phyloP scores from a whole-genome alignment of 192 early-diverging fungal genomes.

The Kappamyces sp. region DNA sequence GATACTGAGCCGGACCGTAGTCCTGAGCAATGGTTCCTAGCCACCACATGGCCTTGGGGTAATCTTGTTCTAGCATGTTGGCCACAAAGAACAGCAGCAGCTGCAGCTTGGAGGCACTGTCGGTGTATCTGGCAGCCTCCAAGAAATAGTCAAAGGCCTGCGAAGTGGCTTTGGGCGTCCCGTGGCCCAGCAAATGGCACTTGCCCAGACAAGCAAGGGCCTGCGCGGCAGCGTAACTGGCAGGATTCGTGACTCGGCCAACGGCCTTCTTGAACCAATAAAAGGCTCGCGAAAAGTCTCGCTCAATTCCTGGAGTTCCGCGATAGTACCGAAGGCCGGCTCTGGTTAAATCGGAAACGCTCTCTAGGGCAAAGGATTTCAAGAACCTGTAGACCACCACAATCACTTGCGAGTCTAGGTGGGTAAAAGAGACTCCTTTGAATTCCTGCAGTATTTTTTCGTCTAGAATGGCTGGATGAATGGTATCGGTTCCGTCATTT shows the following conservation, averaged over 20 bases:
- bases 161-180: background rate
- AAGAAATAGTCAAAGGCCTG: background rate
- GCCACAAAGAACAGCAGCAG: background rate
- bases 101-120: background rate
- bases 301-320: background rate
- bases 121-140: constrained; percentile 1
- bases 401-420: no score
- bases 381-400: background rate
- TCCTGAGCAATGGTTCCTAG: constrained; percentile 5
- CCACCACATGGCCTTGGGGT: background rate
- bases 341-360: background rate
- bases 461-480: no score
- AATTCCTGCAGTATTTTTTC: no score
- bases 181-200: background rate
- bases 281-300: background rate
- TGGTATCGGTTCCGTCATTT: no score
- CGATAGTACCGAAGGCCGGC: constrained; percentile 3
- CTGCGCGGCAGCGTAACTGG: background rate
- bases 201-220: constrained; percentile 2
- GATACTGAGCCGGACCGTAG: constrained; percentile 4
- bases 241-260: background rate
- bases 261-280: constrained; percentile 13
- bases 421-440: no score
- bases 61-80: constrained; percentile 4
- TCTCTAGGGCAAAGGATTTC: constrained; percentile 5